Evolutionary conservation across 306 rosid species (phyloP), one percentile per base, ranked within the genome.

Genomic region (Cucumis hystrix): DNA sequence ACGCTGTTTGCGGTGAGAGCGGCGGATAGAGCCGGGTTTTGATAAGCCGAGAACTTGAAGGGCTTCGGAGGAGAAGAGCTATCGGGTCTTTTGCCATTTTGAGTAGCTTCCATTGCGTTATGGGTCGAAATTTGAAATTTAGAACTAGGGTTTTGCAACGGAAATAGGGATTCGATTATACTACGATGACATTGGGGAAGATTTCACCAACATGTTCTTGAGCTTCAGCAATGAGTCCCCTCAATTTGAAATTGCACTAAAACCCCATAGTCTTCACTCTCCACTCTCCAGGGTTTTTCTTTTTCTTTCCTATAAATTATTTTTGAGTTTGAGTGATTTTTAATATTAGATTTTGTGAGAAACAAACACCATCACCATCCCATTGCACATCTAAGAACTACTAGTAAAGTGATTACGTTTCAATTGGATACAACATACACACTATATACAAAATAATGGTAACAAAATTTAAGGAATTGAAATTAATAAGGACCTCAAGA

Each of bases 1-100:
- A 92, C 78, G 70, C 99, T 92, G 71, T 77, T 88, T 81, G 96
- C 84, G 33, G 97, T 95, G 58, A 95, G 93, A 17, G 89, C 93
- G 4, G 96, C 90, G 7, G 97, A 95, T 13, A 92, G 79, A 4
- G 90, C 64, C 76, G 91, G 90, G 82, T 92, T 90, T 82, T 92
- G 97, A 43, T 95, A 92, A 6, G 90, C 92, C 1, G 85, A 62
- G 88, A 92, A 95, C 80, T 92, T 91, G 56, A 87, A 79, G 59
- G 91, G 88, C 82, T 88, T 91, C 49, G 82, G 72, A 54, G 86
- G 58, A 67, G 91, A 78, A 55, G 83, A 84, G 33, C 82, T 81
- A 80, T 81, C 85, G 59, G 79, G 85, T 83, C 84, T 81, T 33
- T 62, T 47, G 8, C 73, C 51, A 9, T 45, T 79, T 58, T 74